A percentile compares a stretch with the other conserved stretches of the same genome.
These are phyloP conservation scores for Mikania micrantha DNA, from an alignment of 129 eudicot genomes.

Conservation along the genomic window DNA sequence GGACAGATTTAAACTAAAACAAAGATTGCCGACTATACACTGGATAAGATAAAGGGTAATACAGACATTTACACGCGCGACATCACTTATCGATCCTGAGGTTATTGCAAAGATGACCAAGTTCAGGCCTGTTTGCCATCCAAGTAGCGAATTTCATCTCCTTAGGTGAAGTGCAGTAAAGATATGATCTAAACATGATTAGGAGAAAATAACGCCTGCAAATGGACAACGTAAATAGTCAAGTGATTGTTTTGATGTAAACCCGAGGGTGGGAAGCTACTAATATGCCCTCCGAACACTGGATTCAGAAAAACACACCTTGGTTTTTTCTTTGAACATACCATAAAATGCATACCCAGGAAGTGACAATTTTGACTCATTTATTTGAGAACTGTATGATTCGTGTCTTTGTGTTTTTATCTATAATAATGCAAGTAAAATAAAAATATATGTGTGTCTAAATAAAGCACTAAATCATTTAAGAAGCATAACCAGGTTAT, in stretches of 20 bases:
- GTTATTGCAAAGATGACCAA: conserved; percentile 86
- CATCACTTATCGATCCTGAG: conserved; percentile 63
- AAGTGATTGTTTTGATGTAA: not conserved
- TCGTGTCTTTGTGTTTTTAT: too few species aligned
- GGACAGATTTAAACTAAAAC: conserved; percentile 11
- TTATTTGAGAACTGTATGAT: not conserved
- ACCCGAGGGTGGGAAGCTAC: not conserved
- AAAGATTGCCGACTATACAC: conserved; percentile 6
- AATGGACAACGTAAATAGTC: conserved; percentile 5
- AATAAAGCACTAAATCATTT: not conserved
- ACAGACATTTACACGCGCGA: conserved; percentile 12
- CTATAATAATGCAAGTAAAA: not conserved
- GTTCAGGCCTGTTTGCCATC: conserved; percentile 91
- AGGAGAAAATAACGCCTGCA: conserved; percentile 93
- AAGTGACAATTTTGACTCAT: not conserved
- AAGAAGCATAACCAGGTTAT: not conserved
- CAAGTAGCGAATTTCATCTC: conserved; percentile 48
- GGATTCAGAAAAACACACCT: not conserved
- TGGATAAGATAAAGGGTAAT: conserved; percentile 6
- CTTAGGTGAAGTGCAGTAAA: conserved; percentile 45
- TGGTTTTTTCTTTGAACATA: not conserved
- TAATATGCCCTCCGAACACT: not conserved
- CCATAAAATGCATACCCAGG: not conserved
- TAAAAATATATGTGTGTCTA: not conserved
- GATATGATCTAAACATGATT: conserved; percentile 73